Base-by-base conservation (phyloP, 148 eudicot genomes). In the Drosera capensis region DNA sequence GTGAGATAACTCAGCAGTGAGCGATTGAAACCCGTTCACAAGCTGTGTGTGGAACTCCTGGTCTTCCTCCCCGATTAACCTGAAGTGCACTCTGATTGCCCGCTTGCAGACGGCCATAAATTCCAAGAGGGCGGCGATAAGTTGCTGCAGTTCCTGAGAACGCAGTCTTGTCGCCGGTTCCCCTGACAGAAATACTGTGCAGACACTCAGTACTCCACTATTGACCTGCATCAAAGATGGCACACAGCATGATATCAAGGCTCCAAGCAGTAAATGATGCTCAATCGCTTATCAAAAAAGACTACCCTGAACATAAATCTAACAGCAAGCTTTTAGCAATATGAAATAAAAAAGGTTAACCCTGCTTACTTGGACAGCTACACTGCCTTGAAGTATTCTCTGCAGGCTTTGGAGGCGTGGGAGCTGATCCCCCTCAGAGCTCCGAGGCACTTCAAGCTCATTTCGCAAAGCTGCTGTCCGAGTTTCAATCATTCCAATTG, bases 91-190 rank as follows among this genome's bases (percentile, higher is more conserved):
- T 38, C 99, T 58, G 34, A 92, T 85, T 14, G 99, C 99, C 52
- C 99, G 79, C 52, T 92, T 92, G 57, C 99, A 92, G 20, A 92
- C 99, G 14, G 99, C 99, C 99, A 92, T 92, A 55, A 92, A 92
- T 63, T 92, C 99, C 37, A 92, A 88, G 31, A 92, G 88, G 24
- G 99, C 99, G 13, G 99, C 99, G 18, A 92, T 92, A 30, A 92
- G 82, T 65, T 92, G 99, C 65, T 92, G 99, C 54, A 92, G 53
- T 45, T 92, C 99, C 72, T 92, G 99, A 22, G 99, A 92, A 17
- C 99, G 79, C 40, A 92, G 68, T 64, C 95, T 78, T 6, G 99
- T 85, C 23, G 95, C 99, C 20, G 99, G 99, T 68, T 92, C 99
- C 30, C 99, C 99, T 0, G 95, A 85, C 18, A 92, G 80, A 52